These are phyloP conservation scores for Oryza brachyantha DNA, from an alignment of 176 grass and related monocot species.

Conservation along the genomic window DNA sequence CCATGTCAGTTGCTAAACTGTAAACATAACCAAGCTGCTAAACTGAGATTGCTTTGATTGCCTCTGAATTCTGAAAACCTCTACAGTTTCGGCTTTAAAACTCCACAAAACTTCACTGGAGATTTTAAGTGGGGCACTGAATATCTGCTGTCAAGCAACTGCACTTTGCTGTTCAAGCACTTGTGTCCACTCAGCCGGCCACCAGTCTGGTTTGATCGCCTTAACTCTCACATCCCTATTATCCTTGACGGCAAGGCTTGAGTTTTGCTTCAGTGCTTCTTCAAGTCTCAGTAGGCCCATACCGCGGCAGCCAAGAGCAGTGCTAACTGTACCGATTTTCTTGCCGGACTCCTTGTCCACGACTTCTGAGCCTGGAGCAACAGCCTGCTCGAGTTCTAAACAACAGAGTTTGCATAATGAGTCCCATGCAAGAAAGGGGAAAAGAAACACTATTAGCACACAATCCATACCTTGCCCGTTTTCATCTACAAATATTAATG, in stretches of 20 bases:
- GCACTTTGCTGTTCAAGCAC: constrained; percentile 42
- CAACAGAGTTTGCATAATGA: not conserved
- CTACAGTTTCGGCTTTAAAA: not conserved
- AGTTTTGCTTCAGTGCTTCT: constrained; percentile 47
- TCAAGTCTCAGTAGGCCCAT: constrained; percentile 67
- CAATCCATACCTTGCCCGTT: constrained; percentile 55
- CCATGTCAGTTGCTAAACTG: not conserved
- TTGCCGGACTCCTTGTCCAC: constrained; percentile 50
- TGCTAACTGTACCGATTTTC: constrained; percentile 67
- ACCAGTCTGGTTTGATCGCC: constrained; percentile 77
- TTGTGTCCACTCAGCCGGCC: constrained; percentile 81
- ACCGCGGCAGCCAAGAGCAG: constrained; percentile 52
- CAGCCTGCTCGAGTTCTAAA: constrained; percentile 59
- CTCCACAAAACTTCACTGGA: not conserved
- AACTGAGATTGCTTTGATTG: constrained; percentile 1
- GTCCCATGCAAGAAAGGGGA: not conserved
- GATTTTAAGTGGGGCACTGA: not conserved
- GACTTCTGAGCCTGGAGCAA: constrained; percentile 62
- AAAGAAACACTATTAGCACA: not conserved
- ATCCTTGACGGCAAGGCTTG: constrained; percentile 36
- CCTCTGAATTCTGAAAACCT: not conserved
- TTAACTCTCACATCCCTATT: constrained; percentile 44
- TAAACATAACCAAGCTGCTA: not conserved
- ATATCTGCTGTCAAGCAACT: constrained; percentile 17
- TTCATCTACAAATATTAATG: constrained; percentile 53